Percentiles rank a stretch among this genome's conserved stretches.
Conservation (phyloP, 495 filamentous ascomycete species). For the Xylaria castorea region DNA sequence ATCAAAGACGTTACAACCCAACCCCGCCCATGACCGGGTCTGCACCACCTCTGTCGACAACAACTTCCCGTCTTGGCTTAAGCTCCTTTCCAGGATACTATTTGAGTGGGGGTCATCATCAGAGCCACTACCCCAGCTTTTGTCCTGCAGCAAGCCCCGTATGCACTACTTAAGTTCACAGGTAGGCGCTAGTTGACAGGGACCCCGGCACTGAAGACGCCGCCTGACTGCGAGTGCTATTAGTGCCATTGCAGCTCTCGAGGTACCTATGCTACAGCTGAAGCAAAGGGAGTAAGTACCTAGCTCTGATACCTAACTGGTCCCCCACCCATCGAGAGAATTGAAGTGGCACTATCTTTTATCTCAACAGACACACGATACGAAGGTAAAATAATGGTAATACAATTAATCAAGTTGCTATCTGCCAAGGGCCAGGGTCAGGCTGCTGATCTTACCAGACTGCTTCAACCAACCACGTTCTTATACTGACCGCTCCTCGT, state of each 20-base stretch:
- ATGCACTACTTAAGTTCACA: not conserved
- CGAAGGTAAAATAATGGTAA: conserved; percentile 1
- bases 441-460: not conserved
- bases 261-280: not conserved
- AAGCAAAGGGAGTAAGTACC: too few relatives aligned
- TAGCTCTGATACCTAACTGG: not conserved
- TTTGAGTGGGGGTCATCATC: not conserved
- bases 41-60: not conserved
- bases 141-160: not conserved
- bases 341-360: not conserved
- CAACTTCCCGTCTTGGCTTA: conserved; percentile 12
- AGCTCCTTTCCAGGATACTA: not conserved
- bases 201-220: conserved; percentile 1
- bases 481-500: conserved; percentile 1
- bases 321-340: not conserved
- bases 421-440: conserved; percentile 1
- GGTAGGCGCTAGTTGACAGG: not conserved
- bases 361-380: not conserved
- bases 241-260: not conserved
- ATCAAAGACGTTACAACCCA: conserved; percentile 11
- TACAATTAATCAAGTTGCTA: not conserved
- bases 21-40: conserved; percentile 1
- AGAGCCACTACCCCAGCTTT: conserved; percentile 14
- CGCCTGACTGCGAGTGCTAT: not conserved
- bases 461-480: not conserved